phyloP scores from a whole-genome alignment of 164 flowering plant genomes.

The Magnolia changhungtana region DNA sequence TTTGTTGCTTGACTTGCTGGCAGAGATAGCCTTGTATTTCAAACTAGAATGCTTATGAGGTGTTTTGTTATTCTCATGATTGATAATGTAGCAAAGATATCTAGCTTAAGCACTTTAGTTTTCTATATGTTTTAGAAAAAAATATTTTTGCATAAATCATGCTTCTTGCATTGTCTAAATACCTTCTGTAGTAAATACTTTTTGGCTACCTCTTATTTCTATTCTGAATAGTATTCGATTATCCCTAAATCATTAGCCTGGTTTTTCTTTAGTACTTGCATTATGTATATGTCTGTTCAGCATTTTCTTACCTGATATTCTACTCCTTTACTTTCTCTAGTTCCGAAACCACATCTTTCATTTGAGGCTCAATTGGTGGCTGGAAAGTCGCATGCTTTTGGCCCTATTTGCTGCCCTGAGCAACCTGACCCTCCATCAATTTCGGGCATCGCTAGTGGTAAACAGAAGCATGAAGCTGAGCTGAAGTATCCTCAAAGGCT shows the following conservation, averaged over 20 bases:
- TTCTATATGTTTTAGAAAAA: no score
- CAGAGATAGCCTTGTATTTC: not conserved
- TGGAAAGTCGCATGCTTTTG: constrained; percentile 82
- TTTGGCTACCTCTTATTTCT: not conserved
- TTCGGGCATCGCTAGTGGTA: constrained; percentile 38
- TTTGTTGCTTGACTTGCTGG: not conserved
- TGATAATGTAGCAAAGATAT: not conserved
- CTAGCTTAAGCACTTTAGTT: not conserved
- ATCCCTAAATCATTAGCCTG: no score
- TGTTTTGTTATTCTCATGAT: not conserved
- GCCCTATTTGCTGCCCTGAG: constrained; percentile 73
- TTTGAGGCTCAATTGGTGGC: constrained; percentile 96
- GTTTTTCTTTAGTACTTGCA: no score
- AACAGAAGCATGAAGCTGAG: constrained; percentile 85
- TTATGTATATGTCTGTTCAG: not conserved
- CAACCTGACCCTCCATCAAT: constrained; percentile 52
- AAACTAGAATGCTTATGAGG: not conserved
- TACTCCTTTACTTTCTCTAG: constrained; percentile 30
- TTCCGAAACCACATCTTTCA: constrained; percentile 87
- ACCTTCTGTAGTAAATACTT: not conserved
- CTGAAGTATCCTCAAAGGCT: constrained; percentile 85
- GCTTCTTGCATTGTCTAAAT: not conserved
- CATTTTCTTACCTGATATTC: not conserved
- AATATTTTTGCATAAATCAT: no score
- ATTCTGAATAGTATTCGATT: no score